phyloP scores from a whole-genome alignment of 768 basidiomycete genomes.

The Tulasnella sp. region DNA sequence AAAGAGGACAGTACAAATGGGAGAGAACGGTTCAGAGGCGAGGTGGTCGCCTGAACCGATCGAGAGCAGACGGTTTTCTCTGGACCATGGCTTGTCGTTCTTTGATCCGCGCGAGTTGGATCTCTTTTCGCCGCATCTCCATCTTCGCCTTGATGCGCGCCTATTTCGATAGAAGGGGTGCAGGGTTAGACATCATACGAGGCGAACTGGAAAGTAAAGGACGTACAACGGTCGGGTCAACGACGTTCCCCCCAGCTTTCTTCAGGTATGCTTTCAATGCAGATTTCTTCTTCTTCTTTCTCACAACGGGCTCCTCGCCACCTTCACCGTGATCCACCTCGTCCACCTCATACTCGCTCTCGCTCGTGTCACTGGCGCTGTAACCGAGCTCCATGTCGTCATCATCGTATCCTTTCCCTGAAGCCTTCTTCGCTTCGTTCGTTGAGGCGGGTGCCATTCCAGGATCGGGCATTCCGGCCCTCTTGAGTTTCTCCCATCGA shows the following conservation, averaged over 20 bases:
- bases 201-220: conserved; percentile 35
- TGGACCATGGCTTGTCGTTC: conserved; percentile 10
- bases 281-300: conserved; percentile 75
- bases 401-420: conserved; percentile 30
- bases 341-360: conserved; percentile 40
- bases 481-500: conserved; percentile 76
- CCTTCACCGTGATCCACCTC: conserved; percentile 34
- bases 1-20: not conserved
- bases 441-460: conserved; percentile 41
- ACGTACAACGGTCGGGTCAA: conserved; percentile 73
- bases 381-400: conserved; percentile 44
- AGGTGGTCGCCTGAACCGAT: conserved; percentile 39
- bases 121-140: conserved; percentile 44
- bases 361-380: conserved; percentile 38
- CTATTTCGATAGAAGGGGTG: conserved; percentile 46
- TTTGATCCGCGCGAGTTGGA: conserved; percentile 35
- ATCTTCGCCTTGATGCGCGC: conserved; percentile 61
- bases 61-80: conserved; percentile 37
- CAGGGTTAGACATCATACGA: not conserved
- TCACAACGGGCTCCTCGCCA: conserved; percentile 35
- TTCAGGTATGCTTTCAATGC: conserved; percentile 60
- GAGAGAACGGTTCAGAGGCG: not conserved
- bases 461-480: conserved; percentile 56
- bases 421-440: conserved; percentile 34
- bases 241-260: conserved; percentile 88